A percentile compares a stretch with the other conserved stretches of the same genome.
These are phyloP conservation scores for Brassica incana DNA, from an alignment of 345 rosid genomes.

Conservation along the genomic window DNA sequence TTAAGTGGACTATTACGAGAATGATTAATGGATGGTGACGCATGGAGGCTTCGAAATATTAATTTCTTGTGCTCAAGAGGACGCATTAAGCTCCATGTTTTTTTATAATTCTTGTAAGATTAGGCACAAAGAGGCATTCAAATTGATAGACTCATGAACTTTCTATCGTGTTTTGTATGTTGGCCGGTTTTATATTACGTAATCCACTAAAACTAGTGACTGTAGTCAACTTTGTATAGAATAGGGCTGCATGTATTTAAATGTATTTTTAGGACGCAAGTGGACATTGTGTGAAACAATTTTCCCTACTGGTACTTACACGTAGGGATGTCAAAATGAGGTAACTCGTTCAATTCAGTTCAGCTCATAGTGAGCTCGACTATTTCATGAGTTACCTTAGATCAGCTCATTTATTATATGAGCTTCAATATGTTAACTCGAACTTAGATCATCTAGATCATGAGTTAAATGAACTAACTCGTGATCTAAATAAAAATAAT, in stretches of 20 bases:
- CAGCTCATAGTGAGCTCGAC: too few species aligned
- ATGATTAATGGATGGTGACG: slow-evolving; percentile 37
- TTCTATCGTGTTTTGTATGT: slow-evolving; percentile 25
- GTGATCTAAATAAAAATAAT: too few species aligned
- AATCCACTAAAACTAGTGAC: slow-evolving; percentile 29
- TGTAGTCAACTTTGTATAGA: slow-evolving; percentile 15
- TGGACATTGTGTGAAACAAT: slow-evolving; percentile 21
- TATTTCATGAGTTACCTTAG: too few species aligned
- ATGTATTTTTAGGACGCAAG: slow-evolving; percentile 24
- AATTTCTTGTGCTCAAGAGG: slow-evolving; percentile 22
- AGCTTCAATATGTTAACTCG: too few species aligned
- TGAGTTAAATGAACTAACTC: too few species aligned
- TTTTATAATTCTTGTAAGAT: not conserved
- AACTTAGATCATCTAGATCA: too few species aligned
- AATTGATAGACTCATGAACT: slow-evolving; percentile 10
- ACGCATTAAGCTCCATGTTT: slow-evolving; percentile 18
- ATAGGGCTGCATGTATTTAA: slow-evolving; percentile 12
- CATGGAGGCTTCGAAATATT: slow-evolving; percentile 30
- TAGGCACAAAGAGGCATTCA: slow-evolving; percentile 7
- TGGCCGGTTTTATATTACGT: slow-evolving; percentile 30
- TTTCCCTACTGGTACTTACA: slow-evolving; percentile 22
- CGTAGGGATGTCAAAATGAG: too few species aligned
- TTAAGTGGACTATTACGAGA: slow-evolving; percentile 21
- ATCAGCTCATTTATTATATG: too few species aligned
- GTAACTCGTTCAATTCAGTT: too few species aligned